Evolutionary conservation across 1,139 yeast species (phyloP).

Genomic region (Chernovozyma aurita): DNA sequence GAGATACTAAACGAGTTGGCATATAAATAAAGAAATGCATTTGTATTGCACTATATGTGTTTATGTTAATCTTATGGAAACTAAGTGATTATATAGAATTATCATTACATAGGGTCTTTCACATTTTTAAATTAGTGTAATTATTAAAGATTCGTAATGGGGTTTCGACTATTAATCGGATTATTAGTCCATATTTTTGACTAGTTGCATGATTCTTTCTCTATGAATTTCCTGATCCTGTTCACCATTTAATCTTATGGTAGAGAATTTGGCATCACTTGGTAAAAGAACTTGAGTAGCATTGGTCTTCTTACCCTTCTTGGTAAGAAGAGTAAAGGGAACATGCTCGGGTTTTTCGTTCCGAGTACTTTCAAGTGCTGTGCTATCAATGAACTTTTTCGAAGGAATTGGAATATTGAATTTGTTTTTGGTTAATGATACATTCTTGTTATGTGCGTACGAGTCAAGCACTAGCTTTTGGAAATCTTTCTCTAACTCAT

Average conservation of each 20-base stretch:
- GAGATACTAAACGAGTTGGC: too few species aligned
- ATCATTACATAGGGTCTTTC: too few species aligned
- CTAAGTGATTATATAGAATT: too few species aligned
- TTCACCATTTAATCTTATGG: constrained; percentile 28
- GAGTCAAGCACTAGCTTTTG: constrained; percentile 48
- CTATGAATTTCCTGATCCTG: constrained; percentile 32
- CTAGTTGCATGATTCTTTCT: constrained; percentile 39
- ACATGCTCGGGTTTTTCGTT: constrained; percentile 17
- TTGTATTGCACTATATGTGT: too few species aligned
- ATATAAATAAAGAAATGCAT: too few species aligned
- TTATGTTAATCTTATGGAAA: too few species aligned
- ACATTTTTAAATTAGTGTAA: too few species aligned
- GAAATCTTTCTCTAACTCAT: constrained; percentile 51
- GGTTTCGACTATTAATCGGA: too few species aligned
- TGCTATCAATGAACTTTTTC: constrained; percentile 6
- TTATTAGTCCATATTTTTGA: constrained; percentile 34
- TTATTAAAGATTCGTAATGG: too few species aligned
- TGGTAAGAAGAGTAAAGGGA: constrained; percentile 52
- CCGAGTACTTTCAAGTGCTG: constrained; percentile 6
- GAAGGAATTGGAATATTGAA: constrained; percentile 21
- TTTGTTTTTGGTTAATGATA: constrained; percentile 9
- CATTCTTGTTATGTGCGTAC: constrained; percentile 27
- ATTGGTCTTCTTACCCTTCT: constrained; percentile 42
- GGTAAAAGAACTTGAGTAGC: constrained; percentile 47
- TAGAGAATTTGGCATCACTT: constrained; percentile 43